Conservation (phyloP, 805 yeast genomes). For the Pichia pseudocactophila region DNA sequence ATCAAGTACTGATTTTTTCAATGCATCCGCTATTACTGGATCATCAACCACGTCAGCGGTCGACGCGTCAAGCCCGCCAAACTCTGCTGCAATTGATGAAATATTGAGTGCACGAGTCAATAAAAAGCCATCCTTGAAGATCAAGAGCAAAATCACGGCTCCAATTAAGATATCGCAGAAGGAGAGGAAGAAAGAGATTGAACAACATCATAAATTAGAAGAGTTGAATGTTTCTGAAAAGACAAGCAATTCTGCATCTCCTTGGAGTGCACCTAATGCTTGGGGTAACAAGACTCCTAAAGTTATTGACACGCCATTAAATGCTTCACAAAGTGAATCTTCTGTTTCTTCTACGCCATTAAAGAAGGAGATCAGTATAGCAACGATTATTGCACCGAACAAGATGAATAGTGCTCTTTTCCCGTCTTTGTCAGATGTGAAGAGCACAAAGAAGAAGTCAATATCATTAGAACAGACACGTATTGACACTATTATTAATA, state of each 20-base stretch:
- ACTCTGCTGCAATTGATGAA: conserved; percentile 2
- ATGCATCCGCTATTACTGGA: background rate
- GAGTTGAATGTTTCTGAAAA: background rate
- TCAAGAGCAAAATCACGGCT: conserved; percentile 3
- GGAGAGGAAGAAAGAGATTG: conserved; percentile 11
- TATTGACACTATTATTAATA: background rate
- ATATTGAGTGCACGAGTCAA: conserved; percentile 1
- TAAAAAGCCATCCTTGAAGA: conserved; percentile 1
- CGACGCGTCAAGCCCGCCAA: background rate
- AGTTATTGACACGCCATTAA: conserved; percentile 1
- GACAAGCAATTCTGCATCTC: background rate
- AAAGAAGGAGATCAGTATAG: conserved; percentile 8
- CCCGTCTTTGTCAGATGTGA: conserved; percentile 15
- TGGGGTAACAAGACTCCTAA: conserved; percentile 12
- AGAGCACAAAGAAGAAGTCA: background rate
- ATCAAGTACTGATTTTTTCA: background rate
- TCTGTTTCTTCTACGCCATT: conserved; percentile 1
- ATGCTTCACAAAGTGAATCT: background rate
- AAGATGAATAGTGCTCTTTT: conserved; percentile 11
- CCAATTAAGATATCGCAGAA: conserved; percentile 15
- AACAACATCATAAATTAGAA: conserved; percentile 1
- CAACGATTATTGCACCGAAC: conserved; percentile 37
- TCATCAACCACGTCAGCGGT: background rate
- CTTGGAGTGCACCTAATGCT: conserved; percentile 3
- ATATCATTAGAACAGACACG: background rate